Base-by-base conservation (phyloP, 495 filamentous ascomycete species). In the Penicillium lividum region DNA sequence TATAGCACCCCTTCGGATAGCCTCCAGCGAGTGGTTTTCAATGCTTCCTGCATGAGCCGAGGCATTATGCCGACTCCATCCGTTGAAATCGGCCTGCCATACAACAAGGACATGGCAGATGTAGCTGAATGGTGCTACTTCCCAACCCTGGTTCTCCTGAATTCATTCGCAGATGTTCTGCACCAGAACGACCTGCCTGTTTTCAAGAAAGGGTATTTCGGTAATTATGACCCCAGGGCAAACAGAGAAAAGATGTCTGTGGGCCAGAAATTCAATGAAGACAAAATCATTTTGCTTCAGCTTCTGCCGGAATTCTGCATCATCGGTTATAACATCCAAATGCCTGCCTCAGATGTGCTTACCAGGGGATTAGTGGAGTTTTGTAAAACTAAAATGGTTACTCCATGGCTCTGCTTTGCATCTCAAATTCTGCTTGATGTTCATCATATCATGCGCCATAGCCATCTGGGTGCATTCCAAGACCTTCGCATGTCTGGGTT, bases 341-440 rank as follows among this genome's bases (percentile, higher is more conserved):
- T 69, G 51, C 64, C 62, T 52, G 60, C 58, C 15, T 44, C 52
- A 47, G 72, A 73, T 54, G 54, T 57, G 28, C 64, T 75, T 31
- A 73, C 71, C 48, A 38, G 43, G 64, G 70, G 69, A 13, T 59
- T 75, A 44, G 9, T 25, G 52, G 64, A 71, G 40, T 69, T 65
- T 62, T 25, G 28, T 36, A 62, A 62, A 36, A 68, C 65, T 31
- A 65, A 72, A 57, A 62, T 56, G 48, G 62, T 67, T 18, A 62
- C 51, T 51, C 16, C 63, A 3, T 73, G 67, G 67, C 69, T 73
- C 49, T 64, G 57, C 43, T 73, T 73, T 31, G 67, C 63, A 48
- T 62, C 65, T 15, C 69, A 72, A 50, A 64, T 71, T 45, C 59
- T 70, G 38, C 67, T 75, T 31, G 69, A 73, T 40, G 64, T 73